Evolutionary conservation across 2,329 filamentous ascomycete genomes (phyloP), one percentile per base, ranked within the genome.

Genomic region (Calonectria hongkongensis): DNA sequence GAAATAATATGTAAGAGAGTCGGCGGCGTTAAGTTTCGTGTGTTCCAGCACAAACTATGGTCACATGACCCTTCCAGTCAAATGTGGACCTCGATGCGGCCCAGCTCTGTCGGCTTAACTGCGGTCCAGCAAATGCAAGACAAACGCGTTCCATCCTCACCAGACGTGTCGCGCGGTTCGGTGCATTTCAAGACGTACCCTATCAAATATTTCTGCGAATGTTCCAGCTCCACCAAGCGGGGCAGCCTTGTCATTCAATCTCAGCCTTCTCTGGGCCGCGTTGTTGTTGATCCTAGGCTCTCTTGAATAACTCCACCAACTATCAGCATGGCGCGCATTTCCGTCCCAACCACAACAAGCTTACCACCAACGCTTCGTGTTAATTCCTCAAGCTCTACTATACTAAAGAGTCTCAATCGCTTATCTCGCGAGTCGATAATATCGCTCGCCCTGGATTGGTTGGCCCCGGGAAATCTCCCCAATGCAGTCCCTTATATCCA

Each of bases 371-470:
- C 90, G 33, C 88, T 95, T 75, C 92, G 92, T 78, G 89, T 96
- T 79, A 89, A 92, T 70, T 87, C 93, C 10, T 87, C 89, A 71
- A 93, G 93, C 80, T 86, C 90, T 56, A 87, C 91, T 36, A 89
- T 95, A 62, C 82, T 89, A 75, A 95, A 94, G 82, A 88, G 90
- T 48, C 88, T 98, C 62, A 89, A 87, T 73, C 92, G 92, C 68
- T 88, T 97, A 21, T 93, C 94, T 2, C 92, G 95, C 64, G 86
- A 92, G 58, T 92, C 94, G 0, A 89, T 98, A 27, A 85, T 97
- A 30, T 90, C 92, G 0, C 88, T 98, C 10, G 93, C 90, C 0
- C 88, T 95, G 27, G 89, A 93, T 85, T 98, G 95, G 95, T 91
- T 97, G 3, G 90, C 93, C 70, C 90, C 93, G 62, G 86, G 88